Base-by-base conservation (phyloP, 129 eudicot genomes). In the Flaveria ramosissima region DNA sequence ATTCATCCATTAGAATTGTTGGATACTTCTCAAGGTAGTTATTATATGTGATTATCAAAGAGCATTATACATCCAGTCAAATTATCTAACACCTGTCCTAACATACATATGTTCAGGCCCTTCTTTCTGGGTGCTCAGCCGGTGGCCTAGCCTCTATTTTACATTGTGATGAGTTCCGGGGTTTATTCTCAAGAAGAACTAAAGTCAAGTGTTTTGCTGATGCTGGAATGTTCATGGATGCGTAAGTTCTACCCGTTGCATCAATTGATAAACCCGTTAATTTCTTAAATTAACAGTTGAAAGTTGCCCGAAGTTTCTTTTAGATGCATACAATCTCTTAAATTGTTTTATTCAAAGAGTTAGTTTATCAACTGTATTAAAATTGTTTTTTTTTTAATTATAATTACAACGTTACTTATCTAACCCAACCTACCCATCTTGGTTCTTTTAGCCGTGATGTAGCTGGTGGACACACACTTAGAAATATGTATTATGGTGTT, bases 51-150 rank as follows among this genome's bases (percentile, higher is more conserved):
- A 43, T 3, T 7, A 42, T 20, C 36, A 2, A 47, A 30, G 30
- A 60, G 47, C n/a, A 16, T 42, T 19, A 17, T 13, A 72, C 51
- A 20, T 73, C 9, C 4, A 9, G 69, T 59, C 16, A 60, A 60
- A 60, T 26, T 55, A 24, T 55, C 61, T n/a, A 39, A 17, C 46
- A 60, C 57, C 24, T 65, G 27, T 20, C 16, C 30, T n/a, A 46
- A 72, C 8, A 17, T 73, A 7, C 21, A n/a, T 55, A 14, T 66
- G 46, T 43, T 57, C 68, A 85, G 89, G 89, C 84, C 9, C 79
- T 85, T 60, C 89, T 85, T 61, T 71, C 89, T 4, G 89, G 89
- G 2, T 82, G 89, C 30, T 85, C 89, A 20, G 86, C 89, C 6
- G 89, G 89, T 52, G 89, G 89, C 43, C 17, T 85, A 65, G 84